Evolutionary conservation across 352 stramenopile genomes (phyloP).

Genomic region (Globisporangium spiculum): DNA sequence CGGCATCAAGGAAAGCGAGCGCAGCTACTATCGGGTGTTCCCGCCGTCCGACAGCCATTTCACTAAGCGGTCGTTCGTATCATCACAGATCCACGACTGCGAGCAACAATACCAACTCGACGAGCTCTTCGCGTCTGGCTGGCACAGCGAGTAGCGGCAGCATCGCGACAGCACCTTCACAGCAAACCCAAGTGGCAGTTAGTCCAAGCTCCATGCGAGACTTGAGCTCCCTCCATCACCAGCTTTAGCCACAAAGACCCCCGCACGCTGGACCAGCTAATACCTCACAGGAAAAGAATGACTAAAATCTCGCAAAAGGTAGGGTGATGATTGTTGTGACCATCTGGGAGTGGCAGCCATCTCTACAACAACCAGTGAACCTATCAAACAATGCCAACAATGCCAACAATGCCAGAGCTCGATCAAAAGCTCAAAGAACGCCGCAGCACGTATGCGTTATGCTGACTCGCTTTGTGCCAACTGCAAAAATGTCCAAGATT

Average conservation of each 20-base stretch:
- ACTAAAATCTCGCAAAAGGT: neutral
- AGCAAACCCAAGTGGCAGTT: neutral
- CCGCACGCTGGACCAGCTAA: neutral
- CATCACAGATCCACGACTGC: conserved; percentile 5
- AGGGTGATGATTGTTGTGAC: too few species aligned
- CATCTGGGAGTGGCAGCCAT: too few species aligned
- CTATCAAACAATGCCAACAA: too few species aligned
- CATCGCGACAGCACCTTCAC: neutral
- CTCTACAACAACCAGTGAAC: too few species aligned
- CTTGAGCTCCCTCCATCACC: neutral
- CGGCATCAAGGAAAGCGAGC: conserved; percentile 6
- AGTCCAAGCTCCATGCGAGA: neutral
- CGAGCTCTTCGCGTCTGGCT: neutral
- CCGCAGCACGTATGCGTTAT: too few species aligned
- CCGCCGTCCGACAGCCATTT: neutral
- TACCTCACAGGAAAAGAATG: neutral
- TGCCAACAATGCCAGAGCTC: too few species aligned
- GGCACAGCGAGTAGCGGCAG: neutral
- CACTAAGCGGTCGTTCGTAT: neutral
- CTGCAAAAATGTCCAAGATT: neutral
- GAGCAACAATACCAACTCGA: neutral
- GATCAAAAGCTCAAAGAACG: too few species aligned
- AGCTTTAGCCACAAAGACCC: neutral
- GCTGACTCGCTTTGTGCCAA: too few species aligned
- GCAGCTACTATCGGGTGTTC: neutral